A percentile compares a stretch with the other conserved stretches of the same genome.
Evolutionary conservation across 345 rosid genomes (phyloP).

Genomic region (Aquilaria sinensis): DNA sequence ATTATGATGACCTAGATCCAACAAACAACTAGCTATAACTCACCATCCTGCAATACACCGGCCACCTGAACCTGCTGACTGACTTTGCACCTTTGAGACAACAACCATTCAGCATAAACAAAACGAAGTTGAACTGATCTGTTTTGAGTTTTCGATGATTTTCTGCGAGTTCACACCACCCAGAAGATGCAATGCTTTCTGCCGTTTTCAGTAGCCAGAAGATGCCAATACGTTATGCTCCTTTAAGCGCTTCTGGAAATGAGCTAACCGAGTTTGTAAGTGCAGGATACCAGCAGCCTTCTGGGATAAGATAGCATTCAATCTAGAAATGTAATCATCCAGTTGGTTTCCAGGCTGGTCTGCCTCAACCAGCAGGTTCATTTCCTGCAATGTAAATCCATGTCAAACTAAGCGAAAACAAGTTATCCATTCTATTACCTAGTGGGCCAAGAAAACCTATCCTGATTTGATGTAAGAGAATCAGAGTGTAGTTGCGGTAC

Average conservation of each 20-base stretch:
- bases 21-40: no score
- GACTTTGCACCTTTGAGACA: background rate
- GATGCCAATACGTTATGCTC: constrained; percentile 87
- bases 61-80: background rate
- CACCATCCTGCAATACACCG: no score
- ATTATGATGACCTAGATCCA: no score
- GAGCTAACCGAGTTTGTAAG: constrained; percentile 71
- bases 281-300: constrained; percentile 88
- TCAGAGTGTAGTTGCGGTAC: background rate
- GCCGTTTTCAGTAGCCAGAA: constrained; percentile 9
- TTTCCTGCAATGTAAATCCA: constrained; percentile 51
- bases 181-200: constrained; percentile 18
- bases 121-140: no score
- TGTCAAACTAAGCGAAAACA: background rate
- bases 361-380: constrained; percentile 85
- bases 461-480: background rate
- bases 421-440: background rate
- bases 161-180: constrained; percentile 36
- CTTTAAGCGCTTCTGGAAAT: constrained; percentile 85
- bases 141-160: no score
- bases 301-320: constrained; percentile 73
- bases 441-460: background rate
- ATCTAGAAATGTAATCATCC: constrained; percentile 63
- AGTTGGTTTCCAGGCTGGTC: constrained; percentile 97
- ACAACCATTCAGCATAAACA: no score